A percentile compares a stretch with the other conserved stretches of the same genome.
Conservation (phyloP, 2,329 filamentous ascomycete genomes). For the Fonsecaea erecta region DNA sequence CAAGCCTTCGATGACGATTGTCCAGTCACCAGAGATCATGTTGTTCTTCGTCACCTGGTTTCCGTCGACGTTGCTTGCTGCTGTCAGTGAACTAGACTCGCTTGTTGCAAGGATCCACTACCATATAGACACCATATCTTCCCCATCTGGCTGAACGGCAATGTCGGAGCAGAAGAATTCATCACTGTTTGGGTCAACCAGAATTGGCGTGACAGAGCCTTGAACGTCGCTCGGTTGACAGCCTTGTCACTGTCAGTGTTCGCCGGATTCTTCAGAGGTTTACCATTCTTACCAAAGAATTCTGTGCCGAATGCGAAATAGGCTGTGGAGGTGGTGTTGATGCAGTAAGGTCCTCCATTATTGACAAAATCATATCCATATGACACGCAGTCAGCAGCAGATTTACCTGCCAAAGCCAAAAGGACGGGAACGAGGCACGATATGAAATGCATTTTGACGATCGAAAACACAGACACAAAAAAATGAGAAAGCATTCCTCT, state of each 20-base stretch:
- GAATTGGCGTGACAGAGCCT: constrained; percentile 32
- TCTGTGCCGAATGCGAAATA: constrained; percentile 35
- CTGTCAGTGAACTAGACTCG: constrained; percentile 8
- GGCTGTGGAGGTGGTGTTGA: constrained; percentile 34
- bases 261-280: background rate
- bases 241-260: constrained; percentile 23
- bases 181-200: constrained; percentile 34
- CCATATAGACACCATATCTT: constrained; percentile 34
- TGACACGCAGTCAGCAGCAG: constrained; percentile 31
- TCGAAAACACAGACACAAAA: constrained; percentile 1
- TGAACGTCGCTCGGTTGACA: constrained; percentile 31
- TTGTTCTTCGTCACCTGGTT: constrained; percentile 31
- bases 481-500: background rate
- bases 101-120: constrained; percentile 11
- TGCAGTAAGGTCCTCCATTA: constrained; percentile 35
- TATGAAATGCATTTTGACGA: constrained; percentile 25
- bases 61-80: constrained; percentile 31
- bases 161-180: constrained; percentile 37
- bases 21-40: constrained; percentile 36
- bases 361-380: constrained; percentile 35
- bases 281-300: constrained; percentile 27
- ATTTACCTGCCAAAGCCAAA: constrained; percentile 16
- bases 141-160: constrained; percentile 29
- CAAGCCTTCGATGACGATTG: constrained; percentile 34
- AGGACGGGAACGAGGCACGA: constrained; percentile 8